Evolutionary conservation across 345 rosid genomes (phyloP).

Genomic region (Draba incana): DNA sequence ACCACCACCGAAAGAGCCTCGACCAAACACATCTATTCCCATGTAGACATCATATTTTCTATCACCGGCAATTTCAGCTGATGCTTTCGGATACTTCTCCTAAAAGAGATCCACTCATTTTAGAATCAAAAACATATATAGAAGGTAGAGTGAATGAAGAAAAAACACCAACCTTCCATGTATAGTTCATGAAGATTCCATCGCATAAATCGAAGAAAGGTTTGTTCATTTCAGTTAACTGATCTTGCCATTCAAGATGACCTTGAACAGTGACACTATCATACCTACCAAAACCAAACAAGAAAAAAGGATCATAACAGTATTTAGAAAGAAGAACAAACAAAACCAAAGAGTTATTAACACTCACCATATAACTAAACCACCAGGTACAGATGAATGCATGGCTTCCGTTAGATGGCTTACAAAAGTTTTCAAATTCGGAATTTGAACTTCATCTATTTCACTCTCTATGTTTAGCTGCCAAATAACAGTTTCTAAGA

Average conservation of each 20-base stretch:
- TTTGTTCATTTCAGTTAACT: slow-evolving; percentile 63
- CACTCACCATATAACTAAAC: slow-evolving; percentile 78
- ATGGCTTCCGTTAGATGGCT: slow-evolving; percentile 64
- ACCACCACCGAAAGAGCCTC: slow-evolving; percentile 79
- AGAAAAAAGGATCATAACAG: background rate
- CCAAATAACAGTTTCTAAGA: slow-evolving; percentile 36
- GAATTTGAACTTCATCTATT: slow-evolving; percentile 52
- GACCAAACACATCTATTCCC: slow-evolving; percentile 83
- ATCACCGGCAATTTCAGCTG: slow-evolving; percentile 69
- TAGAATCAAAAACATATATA: background rate
- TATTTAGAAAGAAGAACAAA: slow-evolving; percentile 1
- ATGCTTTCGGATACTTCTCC: slow-evolving; percentile 59
- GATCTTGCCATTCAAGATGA: slow-evolving; percentile 60
- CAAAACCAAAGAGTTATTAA: background rate
- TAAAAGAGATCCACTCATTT: slow-evolving; percentile 36
- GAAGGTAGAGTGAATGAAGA: slow-evolving; percentile 10
- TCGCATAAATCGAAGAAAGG: slow-evolving; percentile 84
- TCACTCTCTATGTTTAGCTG: slow-evolving; percentile 74
- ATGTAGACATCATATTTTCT: slow-evolving; percentile 80
- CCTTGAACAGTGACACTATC: slow-evolving; percentile 72
- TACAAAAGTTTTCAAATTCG: slow-evolving; percentile 62
- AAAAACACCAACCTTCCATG: slow-evolving; percentile 59
- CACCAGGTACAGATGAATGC: slow-evolving; percentile 70
- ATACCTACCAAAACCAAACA: slow-evolving; percentile 54
- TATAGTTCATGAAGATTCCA: slow-evolving; percentile 73